Evolutionary conservation across 768 basidiomycete species (phyloP).

Genomic region (Mycena latifolia): DNA sequence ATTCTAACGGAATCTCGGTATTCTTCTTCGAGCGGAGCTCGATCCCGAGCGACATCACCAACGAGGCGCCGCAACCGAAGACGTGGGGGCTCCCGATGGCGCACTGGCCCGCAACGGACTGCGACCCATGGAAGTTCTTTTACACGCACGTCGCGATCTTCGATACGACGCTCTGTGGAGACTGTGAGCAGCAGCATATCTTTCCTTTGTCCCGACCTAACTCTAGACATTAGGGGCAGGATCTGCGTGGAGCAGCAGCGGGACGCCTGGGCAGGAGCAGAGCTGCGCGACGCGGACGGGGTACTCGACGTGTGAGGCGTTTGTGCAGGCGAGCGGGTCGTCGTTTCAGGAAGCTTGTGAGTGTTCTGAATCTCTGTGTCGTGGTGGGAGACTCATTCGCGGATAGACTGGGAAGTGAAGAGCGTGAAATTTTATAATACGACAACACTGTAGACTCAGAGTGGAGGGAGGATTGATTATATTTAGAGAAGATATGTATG

Average conservation of each 20-base stretch:
- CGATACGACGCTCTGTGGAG: slow-evolving; percentile 88
- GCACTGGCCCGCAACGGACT: slow-evolving; percentile 79
- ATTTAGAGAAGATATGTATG: no score
- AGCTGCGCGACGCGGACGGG: slow-evolving; percentile 90
- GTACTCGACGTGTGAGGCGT: slow-evolving; percentile 83
- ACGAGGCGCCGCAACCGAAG: slow-evolving; percentile 79
- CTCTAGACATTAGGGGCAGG: slow-evolving; percentile 65
- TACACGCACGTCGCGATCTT: slow-evolving; percentile 82
- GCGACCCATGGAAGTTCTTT: slow-evolving; percentile 86
- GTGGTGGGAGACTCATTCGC: slow-evolving; percentile 22
- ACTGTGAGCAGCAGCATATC: slow-evolving; percentile 60
- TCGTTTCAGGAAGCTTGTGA: slow-evolving; percentile 83
- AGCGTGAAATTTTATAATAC: slow-evolving; percentile 75
- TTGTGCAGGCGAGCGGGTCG: slow-evolving; percentile 77
- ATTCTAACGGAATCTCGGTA: slow-evolving; percentile 77
- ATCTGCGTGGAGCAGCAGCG: slow-evolving; percentile 77
- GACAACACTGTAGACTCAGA: slow-evolving; percentile 15
- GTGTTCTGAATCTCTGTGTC: slow-evolving; percentile 47
- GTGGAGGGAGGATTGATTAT: no score
- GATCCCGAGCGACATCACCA: slow-evolving; percentile 82
- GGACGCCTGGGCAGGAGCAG: slow-evolving; percentile 86
- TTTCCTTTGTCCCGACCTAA: neutral
- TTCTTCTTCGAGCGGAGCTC: slow-evolving; percentile 85
- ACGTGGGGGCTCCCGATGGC: slow-evolving; percentile 85
- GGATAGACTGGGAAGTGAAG: slow-evolving; percentile 84